Conservation (phyloP, 129 eudicot species). For the Smallanthus sonchifolius region DNA sequence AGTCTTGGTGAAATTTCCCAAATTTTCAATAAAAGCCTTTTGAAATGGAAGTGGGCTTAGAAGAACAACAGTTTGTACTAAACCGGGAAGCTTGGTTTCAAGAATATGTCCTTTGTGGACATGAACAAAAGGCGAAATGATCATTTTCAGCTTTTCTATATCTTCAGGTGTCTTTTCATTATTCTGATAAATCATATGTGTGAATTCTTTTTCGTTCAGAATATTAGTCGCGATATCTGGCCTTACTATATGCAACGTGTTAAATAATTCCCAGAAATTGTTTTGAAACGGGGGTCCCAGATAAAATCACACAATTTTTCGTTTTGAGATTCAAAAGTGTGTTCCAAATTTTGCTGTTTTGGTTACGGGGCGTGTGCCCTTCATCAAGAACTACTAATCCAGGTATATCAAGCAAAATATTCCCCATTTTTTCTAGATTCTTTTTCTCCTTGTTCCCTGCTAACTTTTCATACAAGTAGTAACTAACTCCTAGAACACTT, state of each 20-base stretch:
- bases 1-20: background rate
- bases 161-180: background rate
- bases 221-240: slow-evolving; percentile 31
- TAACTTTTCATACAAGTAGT: slow-evolving; percentile 40
- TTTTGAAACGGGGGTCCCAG: slow-evolving; percentile 91
- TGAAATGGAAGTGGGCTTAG: slow-evolving; percentile 42
- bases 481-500: slow-evolving; percentile 69
- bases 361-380: slow-evolving; percentile 84
- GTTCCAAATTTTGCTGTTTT: slow-evolving; percentile 46
- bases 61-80: slow-evolving; percentile 33
- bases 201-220: slow-evolving; percentile 22
- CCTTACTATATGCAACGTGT: slow-evolving; percentile 48
- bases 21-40: slow-evolving; percentile 13
- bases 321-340: slow-evolving; percentile 46
- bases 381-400: slow-evolving; percentile 72
- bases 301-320: slow-evolving; percentile 47
- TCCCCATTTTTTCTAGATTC: slow-evolving; percentile 17
- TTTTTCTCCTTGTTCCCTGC: slow-evolving; percentile 20
- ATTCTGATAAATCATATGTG: slow-evolving; percentile 14
- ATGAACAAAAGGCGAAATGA: slow-evolving; percentile 59
- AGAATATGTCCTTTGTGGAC: slow-evolving; percentile 51
- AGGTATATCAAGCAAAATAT: slow-evolving; percentile 46
- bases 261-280: slow-evolving; percentile 61
- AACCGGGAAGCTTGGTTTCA: slow-evolving; percentile 45
- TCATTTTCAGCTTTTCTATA: slow-evolving; percentile 38